These are phyloP conservation scores for Ophiostoma perfectum DNA, from an alignment of 2,329 filamentous ascomycete genomes.

Conservation along the genomic window DNA sequence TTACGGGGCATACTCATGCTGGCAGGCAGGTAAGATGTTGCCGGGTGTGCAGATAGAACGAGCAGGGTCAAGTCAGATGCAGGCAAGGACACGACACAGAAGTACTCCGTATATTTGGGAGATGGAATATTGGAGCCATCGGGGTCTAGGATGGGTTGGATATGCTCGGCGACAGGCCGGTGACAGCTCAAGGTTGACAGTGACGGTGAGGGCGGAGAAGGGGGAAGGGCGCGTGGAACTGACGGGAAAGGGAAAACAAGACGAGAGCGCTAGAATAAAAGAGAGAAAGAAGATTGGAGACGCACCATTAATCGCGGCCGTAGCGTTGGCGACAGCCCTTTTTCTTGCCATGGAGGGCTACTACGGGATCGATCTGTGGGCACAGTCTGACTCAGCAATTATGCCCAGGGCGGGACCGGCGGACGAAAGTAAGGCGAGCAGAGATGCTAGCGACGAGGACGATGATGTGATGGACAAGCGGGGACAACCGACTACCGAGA, in stretches of 20 bases:
- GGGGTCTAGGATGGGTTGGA: too few species aligned
- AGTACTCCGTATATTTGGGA: not conserved
- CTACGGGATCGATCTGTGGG: not conserved
- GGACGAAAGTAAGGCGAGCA: not conserved
- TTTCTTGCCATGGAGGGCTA: not conserved
- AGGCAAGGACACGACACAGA: not conserved
- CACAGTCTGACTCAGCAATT: conserved; percentile 1
- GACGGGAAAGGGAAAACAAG: not conserved
- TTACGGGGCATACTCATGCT: not conserved
- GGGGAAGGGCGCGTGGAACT: not conserved
- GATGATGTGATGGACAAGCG: not conserved
- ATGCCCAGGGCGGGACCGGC: not conserved
- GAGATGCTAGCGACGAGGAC: not conserved
- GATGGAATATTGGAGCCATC: too few species aligned
- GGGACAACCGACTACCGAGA: not conserved
- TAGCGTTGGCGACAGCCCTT: conserved; percentile 11
- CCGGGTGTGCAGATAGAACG: not conserved
- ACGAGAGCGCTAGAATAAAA: not conserved
- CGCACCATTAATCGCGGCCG: conserved; percentile 21
- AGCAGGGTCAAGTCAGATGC: not conserved
- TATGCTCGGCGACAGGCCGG: not conserved
- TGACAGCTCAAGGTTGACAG: not conserved
- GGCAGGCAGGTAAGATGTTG: too few species aligned
- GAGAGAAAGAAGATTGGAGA: conserved; percentile 8
- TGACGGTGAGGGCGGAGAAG: not conserved